A percentile compares a stretch with the other conserved stretches of the same genome.
phyloP scores from a whole-genome alignment of 23 red algal genomes.

The Cyanidium caldarium region DNA sequence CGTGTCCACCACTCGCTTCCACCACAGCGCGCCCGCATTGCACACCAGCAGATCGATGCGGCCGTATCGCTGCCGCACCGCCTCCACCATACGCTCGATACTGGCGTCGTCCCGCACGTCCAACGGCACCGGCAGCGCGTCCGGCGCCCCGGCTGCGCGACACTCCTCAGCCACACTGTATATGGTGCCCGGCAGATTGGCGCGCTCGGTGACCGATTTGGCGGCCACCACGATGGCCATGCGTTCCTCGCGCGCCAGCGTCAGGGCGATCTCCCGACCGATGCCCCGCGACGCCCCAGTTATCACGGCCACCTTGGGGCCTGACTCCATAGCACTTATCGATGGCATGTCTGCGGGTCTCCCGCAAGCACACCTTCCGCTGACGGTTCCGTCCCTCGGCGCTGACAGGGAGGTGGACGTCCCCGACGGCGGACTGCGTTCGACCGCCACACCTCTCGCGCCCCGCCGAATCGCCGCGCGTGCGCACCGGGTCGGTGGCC shows the following conservation, averaged over 20 bases:
- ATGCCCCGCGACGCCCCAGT: constrained; percentile 85
- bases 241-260: constrained; percentile 29
- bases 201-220: constrained; percentile 29
- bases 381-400: no score
- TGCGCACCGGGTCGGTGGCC: no score
- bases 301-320: constrained; percentile 42
- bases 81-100: constrained; percentile 35
- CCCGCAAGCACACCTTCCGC: no score
- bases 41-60: constrained; percentile 69
- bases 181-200: constrained; percentile 80
- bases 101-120: constrained; percentile 71
- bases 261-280: constrained; percentile 60
- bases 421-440: no score
- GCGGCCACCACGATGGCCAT: constrained; percentile 65
- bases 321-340: no score
- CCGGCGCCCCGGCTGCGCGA: constrained; percentile 23
- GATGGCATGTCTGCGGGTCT: no score
- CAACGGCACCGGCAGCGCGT: constrained; percentile 38
- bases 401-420: no score
- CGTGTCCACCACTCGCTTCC: constrained; percentile 72
- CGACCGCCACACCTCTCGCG: no score
- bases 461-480: no score
- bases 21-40: constrained; percentile 97
- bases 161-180: constrained; percentile 83
- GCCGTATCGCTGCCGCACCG: constrained; percentile 26